phyloP scores from a whole-genome alignment of 1,139 yeast species.

The Taphrina communis region DNA sequence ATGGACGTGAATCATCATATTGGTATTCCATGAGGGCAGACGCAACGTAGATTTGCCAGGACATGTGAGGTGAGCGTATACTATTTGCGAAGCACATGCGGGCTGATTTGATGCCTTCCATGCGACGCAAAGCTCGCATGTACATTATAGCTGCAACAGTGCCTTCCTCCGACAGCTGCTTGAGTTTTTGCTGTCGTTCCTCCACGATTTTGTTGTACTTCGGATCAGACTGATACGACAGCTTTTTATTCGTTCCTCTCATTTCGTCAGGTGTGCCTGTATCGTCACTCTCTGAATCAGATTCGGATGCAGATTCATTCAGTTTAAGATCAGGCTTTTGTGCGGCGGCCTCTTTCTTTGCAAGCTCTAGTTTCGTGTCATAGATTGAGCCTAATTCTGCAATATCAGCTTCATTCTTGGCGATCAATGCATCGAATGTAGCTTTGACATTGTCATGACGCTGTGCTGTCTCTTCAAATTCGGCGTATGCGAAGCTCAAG shows the following conservation, averaged over 20 bases:
- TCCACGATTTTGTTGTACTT: slow-evolving; percentile 40
- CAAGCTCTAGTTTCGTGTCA: slow-evolving; percentile 45
- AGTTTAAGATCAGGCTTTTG: slow-evolving; percentile 13
- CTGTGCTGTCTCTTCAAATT: slow-evolving; percentile 67
- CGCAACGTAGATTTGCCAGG: slow-evolving; percentile 78
- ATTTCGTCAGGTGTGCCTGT: slow-evolving; percentile 4
- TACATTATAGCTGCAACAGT: slow-evolving; percentile 52
- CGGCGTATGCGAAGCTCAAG: slow-evolving; percentile 71
- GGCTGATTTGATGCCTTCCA: slow-evolving; percentile 54
- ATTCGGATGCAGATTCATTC: slow-evolving; percentile 17
- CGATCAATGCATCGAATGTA: slow-evolving; percentile 60
- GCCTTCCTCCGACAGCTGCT: slow-evolving; percentile 48
- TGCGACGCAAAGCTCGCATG: slow-evolving; percentile 54
- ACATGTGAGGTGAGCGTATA: slow-evolving; percentile 67
- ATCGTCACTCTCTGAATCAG: slow-evolving; percentile 13
- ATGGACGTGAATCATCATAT: slow-evolving; percentile 51
- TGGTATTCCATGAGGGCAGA: slow-evolving; percentile 79
- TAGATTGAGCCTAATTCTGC: slow-evolving; percentile 47
- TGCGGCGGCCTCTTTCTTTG: slow-evolving; percentile 18
- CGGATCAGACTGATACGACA: slow-evolving; percentile 14
- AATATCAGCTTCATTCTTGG: slow-evolving; percentile 47
- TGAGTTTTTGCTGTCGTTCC: slow-evolving; percentile 42
- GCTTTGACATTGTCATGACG: slow-evolving; percentile 61
- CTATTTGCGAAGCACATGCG: slow-evolving; percentile 66
- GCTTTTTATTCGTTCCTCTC: slow-evolving; percentile 24